Percentiles rank a stretch among this genome's conserved stretches.
Evolutionary conservation across 495 filamentous ascomycete species (phyloP).

Genomic region (Bombardia bombarda): DNA sequence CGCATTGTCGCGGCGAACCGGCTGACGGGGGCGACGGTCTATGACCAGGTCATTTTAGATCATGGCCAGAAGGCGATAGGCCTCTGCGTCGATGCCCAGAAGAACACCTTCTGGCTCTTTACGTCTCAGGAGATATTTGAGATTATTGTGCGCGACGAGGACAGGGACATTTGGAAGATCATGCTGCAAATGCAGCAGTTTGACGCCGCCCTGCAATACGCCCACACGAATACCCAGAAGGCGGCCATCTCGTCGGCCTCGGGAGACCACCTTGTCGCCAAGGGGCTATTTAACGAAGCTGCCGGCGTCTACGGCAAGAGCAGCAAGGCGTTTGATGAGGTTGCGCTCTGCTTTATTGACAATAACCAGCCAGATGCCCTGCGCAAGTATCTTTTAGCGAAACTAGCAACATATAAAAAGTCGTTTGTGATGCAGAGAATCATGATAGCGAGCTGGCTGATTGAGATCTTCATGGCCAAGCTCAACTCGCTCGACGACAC

Average conservation of each 20-base stretch:
- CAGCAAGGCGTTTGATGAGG: slow-evolving; percentile 94
- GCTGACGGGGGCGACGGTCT: slow-evolving; percentile 74
- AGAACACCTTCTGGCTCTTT: slow-evolving; percentile 96
- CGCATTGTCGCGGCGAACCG: slow-evolving; percentile 77
- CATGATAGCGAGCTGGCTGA: slow-evolving; percentile 92
- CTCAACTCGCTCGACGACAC: slow-evolving; percentile 91
- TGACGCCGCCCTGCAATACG: slow-evolving; percentile 77
- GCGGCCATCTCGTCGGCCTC: slow-evolving; percentile 85
- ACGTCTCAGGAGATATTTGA: slow-evolving; percentile 86
- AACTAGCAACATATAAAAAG: slow-evolving; percentile 76
- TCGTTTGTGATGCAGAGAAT: slow-evolving; percentile 80
- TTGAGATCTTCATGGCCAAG: slow-evolving; percentile 96
- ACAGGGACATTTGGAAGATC: slow-evolving; percentile 89
- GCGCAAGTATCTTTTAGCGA: slow-evolving; percentile 80
- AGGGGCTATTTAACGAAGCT: slow-evolving; percentile 75
- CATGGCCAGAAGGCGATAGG: slow-evolving; percentile 69
- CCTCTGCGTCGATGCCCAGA: slow-evolving; percentile 77
- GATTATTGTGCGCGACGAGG: slow-evolving; percentile 82
- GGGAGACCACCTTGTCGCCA: slow-evolving; percentile 75
- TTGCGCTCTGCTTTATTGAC: slow-evolving; percentile 85
- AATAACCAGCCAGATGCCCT: slow-evolving; percentile 83
- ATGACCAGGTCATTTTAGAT: slow-evolving; percentile 80
- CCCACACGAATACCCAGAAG: slow-evolving; percentile 61
- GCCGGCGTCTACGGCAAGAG: slow-evolving; percentile 88
- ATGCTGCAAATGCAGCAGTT: slow-evolving; percentile 80